Conservation (phyloP, 225 moss, liverwort and hornwort species). For the Thuidium tamariscinum region DNA sequence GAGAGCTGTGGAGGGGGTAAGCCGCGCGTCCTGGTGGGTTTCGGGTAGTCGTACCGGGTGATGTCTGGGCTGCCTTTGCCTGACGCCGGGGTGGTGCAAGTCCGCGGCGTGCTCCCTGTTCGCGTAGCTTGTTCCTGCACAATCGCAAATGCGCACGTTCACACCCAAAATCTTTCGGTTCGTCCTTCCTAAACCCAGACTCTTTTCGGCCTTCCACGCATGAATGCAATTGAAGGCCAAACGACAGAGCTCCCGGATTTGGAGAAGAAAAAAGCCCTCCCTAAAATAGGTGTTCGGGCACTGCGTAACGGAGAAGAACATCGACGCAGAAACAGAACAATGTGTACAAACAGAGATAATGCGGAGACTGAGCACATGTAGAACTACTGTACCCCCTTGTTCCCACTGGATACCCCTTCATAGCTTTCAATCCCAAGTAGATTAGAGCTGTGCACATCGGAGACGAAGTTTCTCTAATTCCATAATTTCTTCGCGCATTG, state of each 20-base stretch:
- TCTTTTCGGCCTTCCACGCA: not conserved
- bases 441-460: not conserved
- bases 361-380: not conserved
- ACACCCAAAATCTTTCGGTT: not conserved
- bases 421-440: too few relatives aligned
- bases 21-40: not conserved
- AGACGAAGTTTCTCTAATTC: not conserved
- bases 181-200: not conserved
- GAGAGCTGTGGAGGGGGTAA: constrained; percentile 72
- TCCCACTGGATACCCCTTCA: not conserved
- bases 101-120: constrained; percentile 4
- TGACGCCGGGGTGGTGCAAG: constrained; percentile 20
- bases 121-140: constrained; percentile 21
- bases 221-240: not conserved
- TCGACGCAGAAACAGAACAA: not conserved
- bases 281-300: not conserved
- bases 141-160: not conserved
- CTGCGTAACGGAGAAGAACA: not conserved
- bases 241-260: not conserved
- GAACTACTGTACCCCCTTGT: not conserved
- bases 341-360: not conserved
- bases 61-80: constrained; percentile 30
- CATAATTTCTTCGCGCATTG: not conserved
- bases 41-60: constrained; percentile 22
- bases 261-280: not conserved